Percentiles rank a stretch among this genome's conserved stretches.
These are phyloP conservation scores for Diplodia scrobiculata DNA, from an alignment of 2,329 filamentous ascomycete species.

Conservation along the genomic window DNA sequence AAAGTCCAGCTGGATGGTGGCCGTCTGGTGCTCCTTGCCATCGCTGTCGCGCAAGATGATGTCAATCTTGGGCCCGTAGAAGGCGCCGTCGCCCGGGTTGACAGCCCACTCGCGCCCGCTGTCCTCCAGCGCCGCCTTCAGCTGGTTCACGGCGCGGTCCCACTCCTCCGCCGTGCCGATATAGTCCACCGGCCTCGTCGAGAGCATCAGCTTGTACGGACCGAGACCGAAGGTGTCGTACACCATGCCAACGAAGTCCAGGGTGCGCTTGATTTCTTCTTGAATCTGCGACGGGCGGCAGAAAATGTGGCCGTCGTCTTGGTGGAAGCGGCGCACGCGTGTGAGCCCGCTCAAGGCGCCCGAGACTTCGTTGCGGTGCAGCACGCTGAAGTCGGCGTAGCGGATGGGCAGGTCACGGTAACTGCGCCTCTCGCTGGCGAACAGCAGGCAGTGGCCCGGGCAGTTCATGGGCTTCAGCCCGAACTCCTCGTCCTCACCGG, in stretches of 20 bases:
- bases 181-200: conserved; percentile 74
- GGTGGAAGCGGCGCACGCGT: conserved; percentile 81
- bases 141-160: conserved; percentile 66
- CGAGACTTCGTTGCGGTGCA: conserved; percentile 85
- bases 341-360: conserved; percentile 80
- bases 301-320: conserved; percentile 93
- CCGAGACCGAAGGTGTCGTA: conserved; percentile 71
- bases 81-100: conserved; percentile 81
- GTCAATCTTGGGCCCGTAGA: conserved; percentile 91
- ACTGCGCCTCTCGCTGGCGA: conserved; percentile 70
- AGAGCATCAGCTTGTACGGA: conserved; percentile 73
- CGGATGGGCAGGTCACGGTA: conserved; percentile 81
- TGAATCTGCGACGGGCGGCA: conserved; percentile 76
- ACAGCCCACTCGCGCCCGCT: conserved; percentile 70
- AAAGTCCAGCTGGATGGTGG: conserved; percentile 87
- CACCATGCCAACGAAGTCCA: conserved; percentile 73
- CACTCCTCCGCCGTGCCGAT: conserved; percentile 75
- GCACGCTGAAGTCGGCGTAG: conserved; percentile 81
- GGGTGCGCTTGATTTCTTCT: conserved; percentile 70
- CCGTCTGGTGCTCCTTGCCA: conserved; percentile 85
- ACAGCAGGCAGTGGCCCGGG: conserved; percentile 83
- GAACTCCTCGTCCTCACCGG: conserved; percentile 69
- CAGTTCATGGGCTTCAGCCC: conserved; percentile 95
- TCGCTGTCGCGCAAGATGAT: conserved; percentile 73
- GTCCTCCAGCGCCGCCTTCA: conserved; percentile 63